Evolutionary conservation across 1,284 basidiomycete species (phyloP), one percentile per base, ranked within the genome.

Genomic region (Ganoderma sp.): DNA sequence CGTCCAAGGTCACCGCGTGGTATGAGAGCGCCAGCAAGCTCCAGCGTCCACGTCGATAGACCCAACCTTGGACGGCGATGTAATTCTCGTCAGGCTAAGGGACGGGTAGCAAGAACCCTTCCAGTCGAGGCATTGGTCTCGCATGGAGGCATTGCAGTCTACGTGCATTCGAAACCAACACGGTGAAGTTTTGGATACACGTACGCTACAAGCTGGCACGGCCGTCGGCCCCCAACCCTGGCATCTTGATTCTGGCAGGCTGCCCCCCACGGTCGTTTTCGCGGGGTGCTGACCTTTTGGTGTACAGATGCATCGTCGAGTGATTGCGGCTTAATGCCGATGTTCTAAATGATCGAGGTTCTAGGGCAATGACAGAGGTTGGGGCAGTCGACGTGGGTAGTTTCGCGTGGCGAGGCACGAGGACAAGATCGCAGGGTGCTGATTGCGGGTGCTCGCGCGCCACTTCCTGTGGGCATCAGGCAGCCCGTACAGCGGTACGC

Each of bases 361-460:
- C 37, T 32, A 22, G 56, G 9, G 34, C 56, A 39, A 22, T 58
- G 56, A 10, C 25, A 14, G 25, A 37, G 34, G 34, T 8, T 7
- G 56, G 56, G 28, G 34, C 56, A 17, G 8, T 39, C 17, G 56
- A 39, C n/a, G 56, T 9, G 12, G 8, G 34, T n/a, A 34, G 28
- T 58, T 56, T 56, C 54, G 34, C 32, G 56, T 39, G 56, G 56
- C 10, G 56, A 39, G 10, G 37, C 56, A 39, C 37, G 34, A 58
- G 56, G 56, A 10, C 34, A 39, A 58, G 56, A 58, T 58, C 28
- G 34, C 4, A 34, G 56, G 56, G 56, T 58, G 37, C 17, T 39
- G 56, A 58, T 58, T 22, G 22, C 37, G 34, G 34, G 22, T 34
- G 56, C 56, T 58, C 19, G n/a, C 56, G 56, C 56, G 56, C 19